Percentiles rank a stretch among this genome's conserved stretches.
Evolutionary conservation across 306 rosid genomes (phyloP).

Genomic region (Purshia tridentata): DNA sequence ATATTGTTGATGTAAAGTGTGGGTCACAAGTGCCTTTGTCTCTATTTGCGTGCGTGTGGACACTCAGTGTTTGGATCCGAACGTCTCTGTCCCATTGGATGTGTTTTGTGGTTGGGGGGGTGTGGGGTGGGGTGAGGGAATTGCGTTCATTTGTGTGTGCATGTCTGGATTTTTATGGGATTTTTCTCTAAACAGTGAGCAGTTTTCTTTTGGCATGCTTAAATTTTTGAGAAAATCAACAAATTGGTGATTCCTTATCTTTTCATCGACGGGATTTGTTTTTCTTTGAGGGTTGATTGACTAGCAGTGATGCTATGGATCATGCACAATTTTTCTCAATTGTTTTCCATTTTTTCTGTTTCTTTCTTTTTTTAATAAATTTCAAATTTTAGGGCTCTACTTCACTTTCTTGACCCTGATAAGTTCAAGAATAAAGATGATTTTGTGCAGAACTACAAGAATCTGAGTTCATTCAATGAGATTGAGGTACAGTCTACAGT

Average conservation of each 20-base stretch:
- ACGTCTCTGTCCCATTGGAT: not conserved
- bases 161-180: not conserved
- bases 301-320: not conserved
- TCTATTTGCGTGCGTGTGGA: not conserved
- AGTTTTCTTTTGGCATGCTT: not conserved
- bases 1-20: not conserved
- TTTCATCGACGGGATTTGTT: not conserved
- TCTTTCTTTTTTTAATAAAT: not conserved
- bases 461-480: slow-evolving; percentile 96
- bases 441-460: slow-evolving; percentile 93
- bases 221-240: not conserved
- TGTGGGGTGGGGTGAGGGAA: not conserved
- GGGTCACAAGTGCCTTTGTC: not conserved
- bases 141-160: not conserved
- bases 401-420: slow-evolving; percentile 86
- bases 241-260: not conserved
- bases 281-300: not conserved
- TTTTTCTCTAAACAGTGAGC: not conserved
- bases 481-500: slow-evolving; percentile 55
- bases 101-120: not conserved
- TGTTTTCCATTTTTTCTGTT: slow-evolving; percentile 1
- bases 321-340: not conserved
- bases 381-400: slow-evolving; percentile 72
- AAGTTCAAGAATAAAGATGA: slow-evolving; percentile 94
- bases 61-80: not conserved